Percentiles rank a stretch among this genome's conserved stretches.
Evolutionary conservation across 208 protist genomes (phyloP).

Genomic region (Leishmania gerbilli): DNA sequence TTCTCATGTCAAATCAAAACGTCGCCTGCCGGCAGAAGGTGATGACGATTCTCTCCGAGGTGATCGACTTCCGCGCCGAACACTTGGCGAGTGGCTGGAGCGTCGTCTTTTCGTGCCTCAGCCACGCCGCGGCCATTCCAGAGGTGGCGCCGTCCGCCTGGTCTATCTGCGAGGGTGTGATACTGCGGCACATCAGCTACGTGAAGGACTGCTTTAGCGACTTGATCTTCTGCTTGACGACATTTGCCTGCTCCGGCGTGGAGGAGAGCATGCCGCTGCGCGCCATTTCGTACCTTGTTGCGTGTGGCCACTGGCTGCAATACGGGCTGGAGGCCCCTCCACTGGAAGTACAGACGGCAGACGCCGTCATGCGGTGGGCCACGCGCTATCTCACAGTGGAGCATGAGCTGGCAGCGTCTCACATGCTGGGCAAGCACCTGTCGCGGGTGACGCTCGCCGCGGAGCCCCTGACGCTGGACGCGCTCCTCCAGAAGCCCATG

Average conservation of each 20-base stretch:
- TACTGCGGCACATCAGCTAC: slow-evolving; percentile 57
- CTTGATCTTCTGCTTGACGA: slow-evolving; percentile 82
- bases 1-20: slow-evolving; percentile 77
- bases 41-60: slow-evolving; percentile 68
- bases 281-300: slow-evolving; percentile 71
- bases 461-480: slow-evolving; percentile 43
- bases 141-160: slow-evolving; percentile 70
- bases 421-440: slow-evolving; percentile 29
- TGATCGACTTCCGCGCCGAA: slow-evolving; percentile 74
- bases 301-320: slow-evolving; percentile 83
- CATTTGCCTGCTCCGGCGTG: slow-evolving; percentile 66
- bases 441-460: slow-evolving; percentile 51
- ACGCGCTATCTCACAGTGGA: slow-evolving; percentile 54
- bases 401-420: slow-evolving; percentile 39
- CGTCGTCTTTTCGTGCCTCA: slow-evolving; percentile 83
- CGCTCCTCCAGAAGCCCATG: slow-evolving; percentile 56
- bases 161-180: slow-evolving; percentile 64
- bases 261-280: slow-evolving; percentile 63
- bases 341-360: slow-evolving; percentile 43
- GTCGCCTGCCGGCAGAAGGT: slow-evolving; percentile 57
- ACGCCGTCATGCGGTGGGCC: slow-evolving; percentile 56
- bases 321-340: slow-evolving; percentile 78
- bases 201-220: slow-evolving; percentile 86
- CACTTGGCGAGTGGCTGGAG: slow-evolving; percentile 84
- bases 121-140: slow-evolving; percentile 74